Evolutionary conservation across 1,284 basidiomycete genomes (phyloP).

Genomic region (Cutaneotrichosporon sp.): DNA sequence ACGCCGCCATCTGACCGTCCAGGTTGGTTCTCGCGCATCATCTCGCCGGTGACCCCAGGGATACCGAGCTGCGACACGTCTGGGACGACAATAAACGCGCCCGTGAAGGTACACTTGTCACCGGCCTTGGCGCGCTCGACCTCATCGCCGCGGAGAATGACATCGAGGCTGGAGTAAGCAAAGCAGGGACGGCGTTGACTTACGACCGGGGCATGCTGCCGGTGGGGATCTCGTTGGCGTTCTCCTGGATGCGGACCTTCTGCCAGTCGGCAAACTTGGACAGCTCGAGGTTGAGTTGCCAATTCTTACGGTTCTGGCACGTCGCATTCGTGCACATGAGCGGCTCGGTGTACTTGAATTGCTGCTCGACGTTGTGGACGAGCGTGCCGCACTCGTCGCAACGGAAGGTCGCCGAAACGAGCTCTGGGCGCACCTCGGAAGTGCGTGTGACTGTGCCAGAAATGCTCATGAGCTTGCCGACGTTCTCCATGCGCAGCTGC

Average conservation of each 20-base stretch:
- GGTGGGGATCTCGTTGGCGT: conserved; percentile 97
- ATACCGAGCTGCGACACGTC: conserved; percentile 96
- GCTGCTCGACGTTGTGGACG: conserved; percentile 96
- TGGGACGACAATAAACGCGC: conserved; percentile 97
- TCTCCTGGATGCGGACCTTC: conserved; percentile 98
- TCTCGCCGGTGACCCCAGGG: conserved; percentile 90
- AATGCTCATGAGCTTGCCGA: conserved; percentile 90
- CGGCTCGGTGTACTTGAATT: conserved; percentile 99
- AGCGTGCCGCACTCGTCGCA: conserved; percentile 85
- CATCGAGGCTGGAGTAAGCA: conserved; percentile 69
- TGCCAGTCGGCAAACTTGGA: conserved; percentile 99
- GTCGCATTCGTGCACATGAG: conserved; percentile 89
- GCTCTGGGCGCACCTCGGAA: conserved; percentile 93
- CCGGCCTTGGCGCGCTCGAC: conserved; percentile 98
- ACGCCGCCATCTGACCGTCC: conserved; percentile 68
- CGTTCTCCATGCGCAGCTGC: conserved; percentile 88
- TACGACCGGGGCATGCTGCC: conserved; percentile 91
- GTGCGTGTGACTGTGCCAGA: conserved; percentile 97
- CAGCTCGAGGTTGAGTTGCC: conserved; percentile 94
- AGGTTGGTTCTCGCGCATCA: conserved; percentile 80
- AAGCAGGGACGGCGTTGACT: conserved; percentile 22
- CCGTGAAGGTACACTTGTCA: conserved; percentile 97
- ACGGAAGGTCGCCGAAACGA: conserved; percentile 89
- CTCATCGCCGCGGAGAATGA: conserved; percentile 90
- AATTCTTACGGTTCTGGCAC: conserved; percentile 85